A percentile compares a stretch with the other conserved stretches of the same genome.
phyloP scores from a whole-genome alignment of 2,329 filamentous ascomycete genomes.

The Sporothrix mexicana region DNA sequence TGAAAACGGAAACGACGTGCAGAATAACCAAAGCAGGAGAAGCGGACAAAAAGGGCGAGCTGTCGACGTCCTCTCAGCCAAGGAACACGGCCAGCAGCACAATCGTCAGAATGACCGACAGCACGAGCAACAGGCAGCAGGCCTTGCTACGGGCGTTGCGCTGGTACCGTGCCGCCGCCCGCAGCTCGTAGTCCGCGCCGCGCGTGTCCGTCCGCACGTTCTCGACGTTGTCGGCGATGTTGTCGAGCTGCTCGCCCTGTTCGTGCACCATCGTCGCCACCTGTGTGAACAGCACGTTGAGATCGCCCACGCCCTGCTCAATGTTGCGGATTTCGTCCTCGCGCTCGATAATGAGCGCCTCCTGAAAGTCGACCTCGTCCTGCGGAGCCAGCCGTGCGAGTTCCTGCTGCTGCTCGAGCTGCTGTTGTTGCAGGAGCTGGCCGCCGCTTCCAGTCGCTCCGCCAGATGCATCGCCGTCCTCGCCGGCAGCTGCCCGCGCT shows the following conservation, averaged over 20 bases:
- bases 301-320: constrained; percentile 90
- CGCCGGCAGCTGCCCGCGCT: constrained; percentile 78
- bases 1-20: background rate
- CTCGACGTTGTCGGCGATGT: constrained; percentile 87
- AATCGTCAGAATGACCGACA: constrained; percentile 87
- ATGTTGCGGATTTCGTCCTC: constrained; percentile 98
- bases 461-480: constrained; percentile 50
- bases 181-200: constrained; percentile 84
- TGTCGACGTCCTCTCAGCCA: constrained; percentile 55
- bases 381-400: constrained; percentile 84
- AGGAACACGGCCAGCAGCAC: constrained; percentile 85
- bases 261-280: constrained; percentile 97
- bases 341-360: constrained; percentile 91
- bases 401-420: constrained; percentile 72
- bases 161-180: constrained; percentile 88
- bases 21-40: background rate
- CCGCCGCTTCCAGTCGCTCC: constrained; percentile 40
- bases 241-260: constrained; percentile 86
- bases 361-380: constrained; percentile 96
- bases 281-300: constrained; percentile 96
- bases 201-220: constrained; percentile 79
- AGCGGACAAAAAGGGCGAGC: background rate
- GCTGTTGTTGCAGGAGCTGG: constrained; percentile 52
- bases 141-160: constrained; percentile 94
- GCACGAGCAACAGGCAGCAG: constrained; percentile 86